Percentiles rank a stretch among this genome's conserved stretches.
Conservation (phyloP, 257 asterid genomes). For the Primulina eburnea region DNA sequence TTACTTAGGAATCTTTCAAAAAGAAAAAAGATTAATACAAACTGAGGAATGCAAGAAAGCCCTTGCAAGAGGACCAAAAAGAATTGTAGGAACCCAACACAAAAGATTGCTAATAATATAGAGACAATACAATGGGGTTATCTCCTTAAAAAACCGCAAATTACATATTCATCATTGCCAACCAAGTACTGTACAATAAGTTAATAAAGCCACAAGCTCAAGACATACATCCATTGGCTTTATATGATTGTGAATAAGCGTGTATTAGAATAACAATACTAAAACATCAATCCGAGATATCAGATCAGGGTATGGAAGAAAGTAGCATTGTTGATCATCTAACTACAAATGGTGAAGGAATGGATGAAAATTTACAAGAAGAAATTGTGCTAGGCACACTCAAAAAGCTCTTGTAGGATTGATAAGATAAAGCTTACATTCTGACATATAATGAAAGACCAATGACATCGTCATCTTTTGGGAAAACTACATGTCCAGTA, state of each 20-base stretch:
- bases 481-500: neutral
- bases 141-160: conserved; percentile 17
- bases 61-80: neutral
- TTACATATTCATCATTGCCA: conserved; percentile 18
- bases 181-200: conserved; percentile 2
- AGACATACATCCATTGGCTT: neutral
- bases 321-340: neutral
- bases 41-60: conserved; percentile 9
- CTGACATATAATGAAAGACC: too few relatives aligned
- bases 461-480: neutral
- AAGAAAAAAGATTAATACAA: conserved; percentile 1
- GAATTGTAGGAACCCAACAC: neutral
- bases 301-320: conserved; percentile 4
- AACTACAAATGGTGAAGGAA: neutral
- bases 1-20: neutral
- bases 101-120: neutral
- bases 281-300: conserved; percentile 4
- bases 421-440: neutral
- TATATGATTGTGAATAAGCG: neutral
- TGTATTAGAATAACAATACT: neutral
- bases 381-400: neutral
- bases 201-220: conserved; percentile 4
- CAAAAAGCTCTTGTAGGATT: neutral
- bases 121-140: neutral
- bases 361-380: neutral